Base-by-base conservation (phyloP, 139 green algal genomes). In the Nannochloris sp. region DNA sequence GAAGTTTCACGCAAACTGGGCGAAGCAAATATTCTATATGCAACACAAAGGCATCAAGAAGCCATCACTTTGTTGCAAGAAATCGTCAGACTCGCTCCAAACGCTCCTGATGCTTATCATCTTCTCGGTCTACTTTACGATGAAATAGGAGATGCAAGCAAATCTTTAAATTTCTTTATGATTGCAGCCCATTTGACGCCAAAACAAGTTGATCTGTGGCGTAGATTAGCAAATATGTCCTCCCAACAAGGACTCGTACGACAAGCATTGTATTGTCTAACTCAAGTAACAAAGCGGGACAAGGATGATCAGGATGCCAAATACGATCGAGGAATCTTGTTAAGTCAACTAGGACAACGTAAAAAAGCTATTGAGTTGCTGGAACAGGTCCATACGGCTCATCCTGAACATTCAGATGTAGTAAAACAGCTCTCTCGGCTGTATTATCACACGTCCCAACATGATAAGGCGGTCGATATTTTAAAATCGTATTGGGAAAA, bases 81-180 rank as follows among this genome's bases (percentile, higher is more conserved):
- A 34, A 79, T 96, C 2, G 76, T 96, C 15, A 77, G 81, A 58
- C 54, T 78, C 47, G 75, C 78, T 3, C 90, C 90, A 44, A 88
- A 95, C 66, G 44, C 87, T 34, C 55, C 81, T 8, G 90, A 95
- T 64, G 75, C 87, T 33, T 97, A 95, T 76, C 77, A 89, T 74
- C 92, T 85, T 4, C 76, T 97, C 64, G 90, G 84, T 1, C 67
- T 89, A 66, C 54, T 95, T 39, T 69, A 95, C 54, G 88, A 97
- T 55, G 73, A 71, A 0, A 56, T 74, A 29, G 77, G 69, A 25
- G 64, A 92, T 15, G n/a, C 23, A 24, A 75, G 72, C 27, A 86
- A 83, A 62, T 79, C 89, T 0, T 75, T 97, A 19, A 80, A 95
- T 72, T 96, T 94, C 66, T 89, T 82, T 77, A 97, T 97, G 87